Percentiles rank a stretch among this genome's conserved stretches.
phyloP scores from a whole-genome alignment of 805 yeast species.

The Trichomonascus vanleenenianus region DNA sequence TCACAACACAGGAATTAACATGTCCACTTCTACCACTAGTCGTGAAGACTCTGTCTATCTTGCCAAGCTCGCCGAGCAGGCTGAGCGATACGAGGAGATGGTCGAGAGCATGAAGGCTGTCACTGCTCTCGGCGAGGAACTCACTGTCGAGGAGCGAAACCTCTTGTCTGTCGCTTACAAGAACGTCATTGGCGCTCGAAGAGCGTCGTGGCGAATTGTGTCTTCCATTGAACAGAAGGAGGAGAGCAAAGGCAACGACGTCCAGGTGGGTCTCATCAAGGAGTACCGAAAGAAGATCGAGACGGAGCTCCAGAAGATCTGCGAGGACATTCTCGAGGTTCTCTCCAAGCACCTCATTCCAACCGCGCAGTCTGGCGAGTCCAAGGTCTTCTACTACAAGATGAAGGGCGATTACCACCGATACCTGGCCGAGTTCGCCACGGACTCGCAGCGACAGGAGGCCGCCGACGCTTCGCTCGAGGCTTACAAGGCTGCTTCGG shows the following conservation, averaged over 20 bases:
- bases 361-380: constrained; percentile 92
- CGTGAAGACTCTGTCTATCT: constrained; percentile 33
- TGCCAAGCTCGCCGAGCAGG: constrained; percentile 98
- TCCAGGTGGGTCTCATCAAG: constrained; percentile 83
- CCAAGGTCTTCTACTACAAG: constrained; percentile 96
- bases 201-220: constrained; percentile 99
- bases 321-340: constrained; percentile 87
- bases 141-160: constrained; percentile 97
- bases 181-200: constrained; percentile 97
- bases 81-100: constrained; percentile 99
- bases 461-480: constrained; percentile 90
- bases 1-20: no score
- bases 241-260: constrained; percentile 89
- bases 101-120: constrained; percentile 97
- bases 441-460: constrained; percentile 81
- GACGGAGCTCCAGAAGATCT: constrained; percentile 82
- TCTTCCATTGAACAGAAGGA: constrained; percentile 97
- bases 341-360: constrained; percentile 87
- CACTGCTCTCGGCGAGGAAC: constrained; percentile 91
- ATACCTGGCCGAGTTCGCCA: constrained; percentile 94
- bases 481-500: constrained; percentile 92
- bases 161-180: constrained; percentile 95
- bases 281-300: constrained; percentile 94
- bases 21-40: constrained; percentile 4
- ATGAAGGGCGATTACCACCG: constrained; percentile 99